Conservation (phyloP, 345 rosid species). For the Erodium maritimum region DNA sequence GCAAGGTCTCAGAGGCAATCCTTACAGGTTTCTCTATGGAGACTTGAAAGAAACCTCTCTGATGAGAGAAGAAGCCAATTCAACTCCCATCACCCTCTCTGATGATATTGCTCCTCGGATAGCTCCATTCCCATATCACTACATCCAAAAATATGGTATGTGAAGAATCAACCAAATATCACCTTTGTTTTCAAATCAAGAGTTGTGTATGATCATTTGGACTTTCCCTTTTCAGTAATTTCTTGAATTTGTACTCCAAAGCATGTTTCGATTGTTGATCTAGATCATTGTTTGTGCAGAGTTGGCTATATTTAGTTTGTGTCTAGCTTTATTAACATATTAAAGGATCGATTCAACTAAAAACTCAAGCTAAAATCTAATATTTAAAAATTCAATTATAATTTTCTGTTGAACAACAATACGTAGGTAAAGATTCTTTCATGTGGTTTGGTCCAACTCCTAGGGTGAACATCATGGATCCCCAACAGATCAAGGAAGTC, state of each 20-base stretch:
- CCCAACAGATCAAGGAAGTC: constrained; percentile 4
- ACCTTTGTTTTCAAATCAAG: not conserved
- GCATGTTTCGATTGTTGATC: too few species aligned
- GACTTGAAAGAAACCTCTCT: not conserved
- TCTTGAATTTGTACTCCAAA: too few species aligned
- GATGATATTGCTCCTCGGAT: not conserved
- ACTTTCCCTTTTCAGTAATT: not conserved
- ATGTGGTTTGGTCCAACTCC: constrained; percentile 10
- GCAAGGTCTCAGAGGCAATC: constrained; percentile 1
- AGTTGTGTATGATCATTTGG: not conserved
- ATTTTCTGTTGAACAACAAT: not conserved
- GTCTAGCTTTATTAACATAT: too few species aligned
- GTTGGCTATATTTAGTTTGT: too few species aligned
- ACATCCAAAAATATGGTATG: not conserved
- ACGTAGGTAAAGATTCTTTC: constrained; percentile 7
- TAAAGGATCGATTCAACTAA: too few species aligned
- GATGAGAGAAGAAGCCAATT: not conserved
- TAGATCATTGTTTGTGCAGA: too few species aligned
- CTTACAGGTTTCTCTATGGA: not conserved
- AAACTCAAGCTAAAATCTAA: not conserved
- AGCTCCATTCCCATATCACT: not conserved
- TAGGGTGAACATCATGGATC: constrained; percentile 3
- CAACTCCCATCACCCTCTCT: not conserved
- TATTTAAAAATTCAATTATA: not conserved
- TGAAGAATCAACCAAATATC: not conserved